These are phyloP conservation scores for Oehlia diaphana DNA, from an alignment of 192 early-diverging fungal genomes.

Conservation along the genomic window DNA sequence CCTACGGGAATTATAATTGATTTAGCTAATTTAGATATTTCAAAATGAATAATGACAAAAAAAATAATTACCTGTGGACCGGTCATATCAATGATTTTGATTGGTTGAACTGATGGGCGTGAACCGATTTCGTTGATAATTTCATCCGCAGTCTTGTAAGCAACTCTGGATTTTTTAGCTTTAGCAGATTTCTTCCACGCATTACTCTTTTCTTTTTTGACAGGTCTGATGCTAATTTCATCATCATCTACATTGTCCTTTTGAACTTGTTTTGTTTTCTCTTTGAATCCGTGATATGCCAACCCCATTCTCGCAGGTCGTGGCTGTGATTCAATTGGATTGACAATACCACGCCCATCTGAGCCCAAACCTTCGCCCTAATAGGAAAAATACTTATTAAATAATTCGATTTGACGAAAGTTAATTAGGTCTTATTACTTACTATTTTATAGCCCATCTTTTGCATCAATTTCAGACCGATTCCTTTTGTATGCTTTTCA, in stretches of 20 bases:
- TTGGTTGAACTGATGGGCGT: slow-evolving; percentile 38
- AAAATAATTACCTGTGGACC: slow-evolving; percentile 54
- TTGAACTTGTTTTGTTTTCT: slow-evolving; percentile 66
- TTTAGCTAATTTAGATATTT: background rate
- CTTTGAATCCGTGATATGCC: slow-evolving; percentile 79
- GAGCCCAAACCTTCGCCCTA: slow-evolving; percentile 86
- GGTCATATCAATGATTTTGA: slow-evolving; percentile 88
- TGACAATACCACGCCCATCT: slow-evolving; percentile 82
- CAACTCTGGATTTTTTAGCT: slow-evolving; percentile 40
- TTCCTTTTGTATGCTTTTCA: slow-evolving; percentile 45
- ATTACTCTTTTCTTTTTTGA: slow-evolving; percentile 40
- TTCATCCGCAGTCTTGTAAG: slow-evolving; percentile 78
- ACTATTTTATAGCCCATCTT: slow-evolving; percentile 84
- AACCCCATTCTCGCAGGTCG: slow-evolving; percentile 83
- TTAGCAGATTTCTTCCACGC: slow-evolving; percentile 49
- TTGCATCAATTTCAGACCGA: slow-evolving; percentile 80
- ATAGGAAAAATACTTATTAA: background rate
- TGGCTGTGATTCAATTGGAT: slow-evolving; percentile 87
- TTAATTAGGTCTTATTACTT: background rate
- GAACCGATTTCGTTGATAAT: slow-evolving; percentile 59
- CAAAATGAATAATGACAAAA: background rate
- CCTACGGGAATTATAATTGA: slow-evolving; percentile 16
- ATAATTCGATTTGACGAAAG: background rate
- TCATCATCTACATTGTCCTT: slow-evolving; percentile 36
- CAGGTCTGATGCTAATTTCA: slow-evolving; percentile 27